Evolutionary conservation across 106 monocot genomes (phyloP).

Genomic region (Xerophyta viscosa): DNA sequence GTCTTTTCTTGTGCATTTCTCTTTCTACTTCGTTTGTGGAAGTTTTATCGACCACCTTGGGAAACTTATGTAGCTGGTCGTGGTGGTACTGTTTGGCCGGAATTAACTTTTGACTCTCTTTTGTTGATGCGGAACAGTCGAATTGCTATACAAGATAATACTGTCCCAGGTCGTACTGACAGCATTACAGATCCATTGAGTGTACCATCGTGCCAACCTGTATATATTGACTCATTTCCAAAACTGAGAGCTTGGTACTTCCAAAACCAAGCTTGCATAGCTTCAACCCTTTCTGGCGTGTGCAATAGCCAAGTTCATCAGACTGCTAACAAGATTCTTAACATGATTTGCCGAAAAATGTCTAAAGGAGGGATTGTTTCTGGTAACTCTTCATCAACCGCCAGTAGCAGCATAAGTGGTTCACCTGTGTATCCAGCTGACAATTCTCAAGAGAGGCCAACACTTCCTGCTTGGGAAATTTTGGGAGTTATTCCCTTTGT

Average conservation of each 20-base stretch:
- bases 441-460: slow-evolving; percentile 39
- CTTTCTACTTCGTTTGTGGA: slow-evolving; percentile 90
- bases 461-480: slow-evolving; percentile 83
- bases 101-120: slow-evolving; percentile 80
- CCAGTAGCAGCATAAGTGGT: slow-evolving; percentile 45
- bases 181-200: slow-evolving; percentile 8
- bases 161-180: slow-evolving; percentile 9
- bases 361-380: slow-evolving; percentile 31
- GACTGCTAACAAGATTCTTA: slow-evolving; percentile 70
- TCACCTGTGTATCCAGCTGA: slow-evolving; percentile 37
- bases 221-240: slow-evolving; percentile 87
- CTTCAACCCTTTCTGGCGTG: slow-evolving; percentile 69
- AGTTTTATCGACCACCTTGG: slow-evolving; percentile 83
- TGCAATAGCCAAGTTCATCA: slow-evolving; percentile 62
- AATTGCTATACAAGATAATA: slow-evolving; percentile 23
- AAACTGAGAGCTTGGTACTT: slow-evolving; percentile 78
- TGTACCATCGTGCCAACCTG: slow-evolving; percentile 23
- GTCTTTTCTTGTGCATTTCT: slow-evolving; percentile 97
- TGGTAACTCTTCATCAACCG: slow-evolving; percentile 37
- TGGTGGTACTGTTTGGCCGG: slow-evolving; percentile 45
- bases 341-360: slow-evolving; percentile 80
- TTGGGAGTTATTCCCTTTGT: slow-evolving; percentile 88
- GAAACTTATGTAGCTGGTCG: slow-evolving; percentile 55
- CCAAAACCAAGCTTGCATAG: slow-evolving; percentile 91
- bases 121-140: slow-evolving; percentile 60